These are phyloP conservation scores for Kockovaella imperatae DNA, from an alignment of 768 basidiomycete genomes.

Conservation along the genomic window DNA sequence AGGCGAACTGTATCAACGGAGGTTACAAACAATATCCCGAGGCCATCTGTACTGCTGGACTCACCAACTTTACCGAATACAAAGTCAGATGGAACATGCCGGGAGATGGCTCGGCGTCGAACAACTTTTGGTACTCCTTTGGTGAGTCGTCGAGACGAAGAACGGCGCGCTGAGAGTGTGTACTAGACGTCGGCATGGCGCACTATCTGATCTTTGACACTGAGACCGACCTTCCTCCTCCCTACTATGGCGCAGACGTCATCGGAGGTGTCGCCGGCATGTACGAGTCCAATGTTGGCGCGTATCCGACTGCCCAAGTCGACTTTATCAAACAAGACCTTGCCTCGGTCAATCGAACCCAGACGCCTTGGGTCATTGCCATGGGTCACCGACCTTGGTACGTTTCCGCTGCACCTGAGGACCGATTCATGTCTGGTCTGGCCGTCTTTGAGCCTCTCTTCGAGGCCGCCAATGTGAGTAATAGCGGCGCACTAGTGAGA, in stretches of 20 bases:
- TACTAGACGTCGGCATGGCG: slow-evolving; percentile 8
- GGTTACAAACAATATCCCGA: slow-evolving; percentile 5
- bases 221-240: slow-evolving; percentile 12
- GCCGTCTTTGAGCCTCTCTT: slow-evolving; percentile 1
- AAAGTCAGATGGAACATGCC: neutral
- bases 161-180: neutral
- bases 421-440: neutral
- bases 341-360: slow-evolving; percentile 7
- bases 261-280: neutral
- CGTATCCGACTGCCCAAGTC: slow-evolving; percentile 1
- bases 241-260: slow-evolving; percentile 4
- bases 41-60: slow-evolving; percentile 9
- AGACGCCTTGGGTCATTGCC: slow-evolving; percentile 17
- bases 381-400: slow-evolving; percentile 14
- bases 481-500: too few species aligned
- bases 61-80: slow-evolving; percentile 11
- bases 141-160: neutral
- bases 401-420: neutral
- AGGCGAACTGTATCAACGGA: slow-evolving; percentile 19
- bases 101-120: neutral
- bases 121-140: slow-evolving; percentile 9
- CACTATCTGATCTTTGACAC: slow-evolving; percentile 10
- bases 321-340: slow-evolving; percentile 6
- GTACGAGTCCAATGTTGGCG: neutral
- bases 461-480: neutral